phyloP scores from a whole-genome alignment of 1,284 basidiomycete species.

The Malassezia japonica region DNA sequence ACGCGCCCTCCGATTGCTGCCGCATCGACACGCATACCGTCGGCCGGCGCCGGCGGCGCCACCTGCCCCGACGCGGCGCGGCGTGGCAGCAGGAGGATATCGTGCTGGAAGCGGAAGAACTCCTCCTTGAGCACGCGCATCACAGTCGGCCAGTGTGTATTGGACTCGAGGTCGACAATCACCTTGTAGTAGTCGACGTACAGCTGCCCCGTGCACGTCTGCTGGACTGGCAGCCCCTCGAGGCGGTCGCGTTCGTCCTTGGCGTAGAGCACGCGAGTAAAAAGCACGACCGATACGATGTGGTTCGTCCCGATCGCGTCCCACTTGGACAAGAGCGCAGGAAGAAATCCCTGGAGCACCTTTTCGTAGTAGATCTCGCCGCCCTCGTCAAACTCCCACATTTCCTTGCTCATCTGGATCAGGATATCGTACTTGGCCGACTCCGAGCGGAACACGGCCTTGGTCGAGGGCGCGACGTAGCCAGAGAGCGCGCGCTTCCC shows the following conservation, averaged over 20 bases:
- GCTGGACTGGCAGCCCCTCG: constrained; percentile 55
- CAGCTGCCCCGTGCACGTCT: constrained; percentile 62
- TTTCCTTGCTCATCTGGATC: constrained; percentile 87
- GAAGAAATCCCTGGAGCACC: constrained; percentile 62
- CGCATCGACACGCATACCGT: constrained; percentile 7
- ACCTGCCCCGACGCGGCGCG: constrained; percentile 31
- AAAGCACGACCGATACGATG: constrained; percentile 83
- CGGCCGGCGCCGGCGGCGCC: constrained; percentile 28
- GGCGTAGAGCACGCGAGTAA: constrained; percentile 88
- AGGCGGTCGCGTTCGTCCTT: constrained; percentile 49
- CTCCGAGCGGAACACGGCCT: constrained; percentile 71
- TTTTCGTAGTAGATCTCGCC: constrained; percentile 81
- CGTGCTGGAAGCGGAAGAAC: constrained; percentile 47
- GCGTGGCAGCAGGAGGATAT: constrained; percentile 36
- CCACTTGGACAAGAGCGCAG: constrained; percentile 49
- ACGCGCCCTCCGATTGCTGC: constrained; percentile 15
- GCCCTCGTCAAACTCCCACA: constrained; percentile 95
- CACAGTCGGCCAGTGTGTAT: constrained; percentile 75
- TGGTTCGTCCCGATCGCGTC: constrained; percentile 70
- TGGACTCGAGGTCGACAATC: constrained; percentile 80
- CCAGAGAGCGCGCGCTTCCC: constrained; percentile 56
- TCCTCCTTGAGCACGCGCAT: constrained; percentile 74
- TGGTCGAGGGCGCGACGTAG: constrained; percentile 71
- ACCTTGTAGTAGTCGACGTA: constrained; percentile 83
- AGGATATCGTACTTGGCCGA: constrained; percentile 75